These are phyloP conservation scores for Hypoxylon subgilvum DNA, from an alignment of 495 filamentous ascomycete genomes.

Conservation along the genomic window DNA sequence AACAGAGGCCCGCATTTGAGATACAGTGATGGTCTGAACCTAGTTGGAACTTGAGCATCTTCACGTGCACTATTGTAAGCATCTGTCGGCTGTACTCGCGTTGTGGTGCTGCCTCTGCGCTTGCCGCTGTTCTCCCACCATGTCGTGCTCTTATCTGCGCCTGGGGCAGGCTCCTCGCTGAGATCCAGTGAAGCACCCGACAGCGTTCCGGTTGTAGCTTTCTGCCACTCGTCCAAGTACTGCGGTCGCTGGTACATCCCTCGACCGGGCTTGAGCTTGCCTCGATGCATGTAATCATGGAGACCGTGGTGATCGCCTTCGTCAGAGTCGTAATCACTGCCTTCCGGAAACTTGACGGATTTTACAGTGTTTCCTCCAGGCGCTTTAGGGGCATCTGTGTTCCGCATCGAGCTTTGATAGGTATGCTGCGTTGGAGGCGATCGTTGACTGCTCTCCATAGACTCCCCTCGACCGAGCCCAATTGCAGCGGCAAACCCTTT, in stretches of 20 bases:
- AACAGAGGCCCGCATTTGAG: constrained; percentile 89
- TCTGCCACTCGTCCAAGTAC: constrained; percentile 66
- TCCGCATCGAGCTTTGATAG: constrained; percentile 20
- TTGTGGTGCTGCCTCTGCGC: constrained; percentile 46
- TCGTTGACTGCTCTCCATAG: constrained; percentile 21
- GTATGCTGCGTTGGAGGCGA: constrained; percentile 12
- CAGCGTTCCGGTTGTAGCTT: constrained; percentile 58
- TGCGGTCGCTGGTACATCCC: constrained; percentile 53
- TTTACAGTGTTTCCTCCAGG: constrained; percentile 26
- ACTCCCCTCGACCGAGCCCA: constrained; percentile 3
- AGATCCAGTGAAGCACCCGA: constrained; percentile 57
- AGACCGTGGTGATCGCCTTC: constrained; percentile 45
- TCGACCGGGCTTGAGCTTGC: constrained; percentile 49
- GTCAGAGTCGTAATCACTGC: constrained; percentile 33
- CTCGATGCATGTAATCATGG: constrained; percentile 51
- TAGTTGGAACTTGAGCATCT: constrained; percentile 62
- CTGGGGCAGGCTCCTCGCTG: constrained; percentile 42
- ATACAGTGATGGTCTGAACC: constrained; percentile 81
- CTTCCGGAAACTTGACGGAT: constrained; percentile 40
- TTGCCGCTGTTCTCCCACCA: constrained; percentile 61
- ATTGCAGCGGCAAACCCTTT: constrained; percentile 25
- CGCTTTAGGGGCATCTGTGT: constrained; percentile 13
- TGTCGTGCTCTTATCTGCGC: constrained; percentile 49
- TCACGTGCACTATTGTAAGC: constrained; percentile 59
- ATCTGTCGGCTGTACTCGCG: constrained; percentile 49